Evolutionary conservation across 192 early-diverging fungal species (phyloP), one percentile per base, ranked within the genome.

Genomic region (Rhizophagus clarus): DNA sequence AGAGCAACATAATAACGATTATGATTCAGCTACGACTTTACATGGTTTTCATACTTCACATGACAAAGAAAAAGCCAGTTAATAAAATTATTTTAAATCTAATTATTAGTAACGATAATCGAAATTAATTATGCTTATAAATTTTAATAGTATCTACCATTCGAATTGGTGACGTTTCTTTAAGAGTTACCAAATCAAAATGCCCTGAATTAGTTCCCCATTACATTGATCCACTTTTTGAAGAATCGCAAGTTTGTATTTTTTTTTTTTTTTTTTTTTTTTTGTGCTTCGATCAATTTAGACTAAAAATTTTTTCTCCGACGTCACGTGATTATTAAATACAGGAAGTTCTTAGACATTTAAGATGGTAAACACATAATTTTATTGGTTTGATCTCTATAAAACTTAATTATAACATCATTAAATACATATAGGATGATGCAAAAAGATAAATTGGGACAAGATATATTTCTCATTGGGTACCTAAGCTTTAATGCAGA

Each of bases 391-490:
- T 11, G 32, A 26, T 26, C 8, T 56, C 26, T 8, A 10, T 11
- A 9, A 10, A 56, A 3, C 15, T 22, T 56, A 22, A 5, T 20
- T 22, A 6, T 56, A 22, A 56, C 20, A 20, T 56, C 4, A 56
- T 22, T 56, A 61, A 32, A 32, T 7, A 20, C 6, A 26, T 22
- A 47, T 69, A 15, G 95, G 95, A 94, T 96, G 85, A 93, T 95
- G 89, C 92, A 94, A 83, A 96, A 96, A 79, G 94, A 94, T 60
- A 88, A 87, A 74, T 84, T 95, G 14, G 87, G 90, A 6, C 95
- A 96, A 87, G 94, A 96, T 81, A 92, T 94, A 83, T 96, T 96
- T 81, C 85, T 96, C 72, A 88, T 94, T 47, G 93, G 93, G 85
- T 87, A 83, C 14, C 45, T 61, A 20, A 32, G 20, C 8, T 71